Base-by-base conservation (phyloP, 305 asterid genomes). In the Fraxinus latifolia region DNA sequence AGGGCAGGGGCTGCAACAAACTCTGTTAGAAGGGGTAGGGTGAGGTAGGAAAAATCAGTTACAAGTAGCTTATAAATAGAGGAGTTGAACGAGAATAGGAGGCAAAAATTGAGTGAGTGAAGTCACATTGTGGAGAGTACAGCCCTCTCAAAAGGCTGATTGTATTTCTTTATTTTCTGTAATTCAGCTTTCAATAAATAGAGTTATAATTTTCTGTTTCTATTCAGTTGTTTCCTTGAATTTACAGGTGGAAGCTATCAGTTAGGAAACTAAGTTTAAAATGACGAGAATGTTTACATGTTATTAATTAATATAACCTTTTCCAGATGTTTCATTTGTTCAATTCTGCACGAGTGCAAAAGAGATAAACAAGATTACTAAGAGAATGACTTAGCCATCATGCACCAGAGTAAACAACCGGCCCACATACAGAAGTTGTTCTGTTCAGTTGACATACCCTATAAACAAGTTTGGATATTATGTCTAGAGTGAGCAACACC, bases 401-500 rank as follows among this genome's bases (percentile, higher is more conserved):
- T 77, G 78, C 79, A 79, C 11, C 76, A 32, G 23, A 70, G 27
- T 7, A 77, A 77, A 62, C 34, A 55, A 31, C 76, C 4, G 42
- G 23, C 34, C 34, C 44, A 14, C 44, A 31, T 70, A 75, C 55
- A 78, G 78, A 77, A 60, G 21, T 71, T 76, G 74, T 32, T 25
- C 39, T 70, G 58, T 72, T 81, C 23, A 74, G 83, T 82, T 76
- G 85, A 82, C 87, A 89, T 90, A 96, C 99, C 92, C 94, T 87
- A 68, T 82, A 81, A 78, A 92, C 93, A 81, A 96, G 97, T 84
- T 94, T 93, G 50, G 91, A 87, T 80, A 96, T 90, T 95, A 93
- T 94, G 90, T 96, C 99, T 32, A 96, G 77, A 77, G 95, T 92
- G 84, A 85, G 89, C 90, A 96, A 89, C 92, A 96, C 98, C 94